These are phyloP conservation scores for Heliamphora pulchella DNA, from an alignment of 179 eudicot genomes.

Conservation along the genomic window DNA sequence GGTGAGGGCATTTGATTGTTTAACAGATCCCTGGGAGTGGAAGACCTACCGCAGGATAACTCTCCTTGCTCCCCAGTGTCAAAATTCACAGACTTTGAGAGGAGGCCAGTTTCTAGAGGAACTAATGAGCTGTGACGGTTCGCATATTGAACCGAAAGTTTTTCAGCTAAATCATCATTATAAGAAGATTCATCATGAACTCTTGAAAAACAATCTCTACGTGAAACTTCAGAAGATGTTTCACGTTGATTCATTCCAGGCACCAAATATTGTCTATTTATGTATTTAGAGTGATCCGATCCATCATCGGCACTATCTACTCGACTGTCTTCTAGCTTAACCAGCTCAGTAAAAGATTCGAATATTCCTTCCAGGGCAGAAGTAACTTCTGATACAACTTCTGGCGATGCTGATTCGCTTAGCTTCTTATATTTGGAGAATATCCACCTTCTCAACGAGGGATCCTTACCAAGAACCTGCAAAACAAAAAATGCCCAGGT, in stretches of 20 bases:
- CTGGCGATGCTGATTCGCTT: conserved; percentile 48
- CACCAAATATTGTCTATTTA: conserved; percentile 34
- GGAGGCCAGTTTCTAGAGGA: conserved; percentile 38
- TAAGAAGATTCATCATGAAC: conserved; percentile 31
- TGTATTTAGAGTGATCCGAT: conserved; percentile 39
- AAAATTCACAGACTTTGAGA: conserved; percentile 40
- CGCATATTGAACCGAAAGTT: conserved; percentile 36
- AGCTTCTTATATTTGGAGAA: conserved; percentile 60
- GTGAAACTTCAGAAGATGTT: conserved; percentile 38
- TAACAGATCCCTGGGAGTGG: conserved; percentile 47
- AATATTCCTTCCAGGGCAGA: conserved; percentile 50
- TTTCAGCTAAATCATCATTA: conserved; percentile 33
- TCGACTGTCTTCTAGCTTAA: conserved; percentile 33
- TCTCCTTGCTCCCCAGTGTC: conserved; percentile 50
- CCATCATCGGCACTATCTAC: conserved; percentile 42
- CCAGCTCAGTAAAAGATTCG: conserved; percentile 45
- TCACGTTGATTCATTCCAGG: conserved; percentile 34
- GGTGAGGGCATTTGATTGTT: conserved; percentile 51
- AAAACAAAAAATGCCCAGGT: conserved; percentile 15
- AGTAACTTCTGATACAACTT: conserved; percentile 48
- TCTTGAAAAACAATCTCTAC: conserved; percentile 30
- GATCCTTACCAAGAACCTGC: conserved; percentile 64
- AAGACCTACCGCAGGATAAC: conserved; percentile 38
- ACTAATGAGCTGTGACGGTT: conserved; percentile 39
- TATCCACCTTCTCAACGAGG: conserved; percentile 60